Evolutionary conservation across 2,329 filamentous ascomycete genomes (phyloP).

Genomic region (Penicillium glabrum): DNA sequence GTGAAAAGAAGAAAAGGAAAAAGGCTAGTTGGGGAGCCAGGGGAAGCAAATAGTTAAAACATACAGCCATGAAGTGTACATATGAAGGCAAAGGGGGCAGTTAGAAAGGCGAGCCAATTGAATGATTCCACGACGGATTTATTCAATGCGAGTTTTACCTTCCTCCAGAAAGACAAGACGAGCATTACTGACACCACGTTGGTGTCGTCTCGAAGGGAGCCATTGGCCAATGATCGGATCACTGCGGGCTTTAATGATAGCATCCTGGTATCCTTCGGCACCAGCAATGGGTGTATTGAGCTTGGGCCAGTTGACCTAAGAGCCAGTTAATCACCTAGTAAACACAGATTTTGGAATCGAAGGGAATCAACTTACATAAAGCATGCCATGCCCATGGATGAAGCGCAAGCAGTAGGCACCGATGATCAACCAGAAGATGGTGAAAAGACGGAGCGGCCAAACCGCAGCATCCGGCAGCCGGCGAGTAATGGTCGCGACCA

Average conservation of each 20-base stretch:
- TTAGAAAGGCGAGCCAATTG: neutral
- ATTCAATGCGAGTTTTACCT: conserved; percentile 96
- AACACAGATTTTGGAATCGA: neutral
- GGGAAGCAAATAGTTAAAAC: conserved; percentile 15
- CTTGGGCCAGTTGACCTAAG: conserved; percentile 95
- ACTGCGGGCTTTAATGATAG: conserved; percentile 77
- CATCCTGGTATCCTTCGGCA: conserved; percentile 83
- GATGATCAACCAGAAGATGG: conserved; percentile 72
- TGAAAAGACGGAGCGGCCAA: conserved; percentile 79
- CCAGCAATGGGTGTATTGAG: conserved; percentile 86
- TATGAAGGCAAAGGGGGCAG: conserved; percentile 5
- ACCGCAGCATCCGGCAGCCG: conserved; percentile 70
- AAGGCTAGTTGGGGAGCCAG: neutral
- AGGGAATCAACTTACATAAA: conserved; percentile 72
- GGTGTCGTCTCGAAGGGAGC: conserved; percentile 63
- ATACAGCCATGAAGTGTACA: conserved; percentile 21
- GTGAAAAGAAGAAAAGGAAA: conserved; percentile 7
- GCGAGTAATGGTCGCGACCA: conserved; percentile 72
- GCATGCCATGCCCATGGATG: conserved; percentile 79
- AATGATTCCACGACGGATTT: conserved; percentile 7
- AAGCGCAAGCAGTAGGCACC: conserved; percentile 74
- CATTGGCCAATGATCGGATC: conserved; percentile 78
- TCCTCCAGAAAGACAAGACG: conserved; percentile 86
- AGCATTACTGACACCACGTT: conserved; percentile 79
- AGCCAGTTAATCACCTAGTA: conserved; percentile 2